Conservation (phyloP, 2,329 filamentous ascomycete species). For the Berkeleyomyces rouxiae region DNA sequence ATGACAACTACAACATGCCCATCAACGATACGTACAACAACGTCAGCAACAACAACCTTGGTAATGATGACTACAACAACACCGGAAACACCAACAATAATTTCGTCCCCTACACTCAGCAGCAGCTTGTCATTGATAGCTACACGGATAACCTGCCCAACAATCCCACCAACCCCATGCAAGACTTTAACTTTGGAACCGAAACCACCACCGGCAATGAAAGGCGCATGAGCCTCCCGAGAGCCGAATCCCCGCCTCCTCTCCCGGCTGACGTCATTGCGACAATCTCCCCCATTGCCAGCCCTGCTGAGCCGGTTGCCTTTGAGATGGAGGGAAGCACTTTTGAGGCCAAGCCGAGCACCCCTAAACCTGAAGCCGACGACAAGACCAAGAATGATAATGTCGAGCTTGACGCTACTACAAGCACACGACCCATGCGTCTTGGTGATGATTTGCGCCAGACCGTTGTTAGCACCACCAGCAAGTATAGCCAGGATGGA, state of each 20-base stretch:
- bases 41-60: slow-evolving; percentile 18
- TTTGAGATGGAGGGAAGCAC: slow-evolving; percentile 61
- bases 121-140: slow-evolving; percentile 17
- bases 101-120: slow-evolving; percentile 11
- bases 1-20: neutral
- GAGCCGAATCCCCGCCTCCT: slow-evolving; percentile 49
- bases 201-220: slow-evolving; percentile 28
- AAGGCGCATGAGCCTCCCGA: slow-evolving; percentile 26
- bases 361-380: neutral
- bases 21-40: slow-evolving; percentile 19
- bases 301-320: neutral
- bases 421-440: slow-evolving; percentile 51
- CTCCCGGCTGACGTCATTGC: slow-evolving; percentile 34
- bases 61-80: neutral
- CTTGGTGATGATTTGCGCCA: slow-evolving; percentile 14
- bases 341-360: neutral
- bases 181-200: slow-evolving; percentile 19
- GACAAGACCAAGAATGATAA: slow-evolving; percentile 20
- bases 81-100: neutral
- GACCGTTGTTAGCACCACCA: slow-evolving; percentile 46
- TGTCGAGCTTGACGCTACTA: slow-evolving; percentile 54
- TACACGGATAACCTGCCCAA: slow-evolving; percentile 18
- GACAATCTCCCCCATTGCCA: slow-evolving; percentile 29
- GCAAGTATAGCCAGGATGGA: slow-evolving; percentile 50
- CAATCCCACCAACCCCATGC: slow-evolving; percentile 2